These are phyloP conservation scores for Rhodotorula sphaerocarpa DNA, from an alignment of 768 basidiomycete species.

Conservation along the genomic window DNA sequence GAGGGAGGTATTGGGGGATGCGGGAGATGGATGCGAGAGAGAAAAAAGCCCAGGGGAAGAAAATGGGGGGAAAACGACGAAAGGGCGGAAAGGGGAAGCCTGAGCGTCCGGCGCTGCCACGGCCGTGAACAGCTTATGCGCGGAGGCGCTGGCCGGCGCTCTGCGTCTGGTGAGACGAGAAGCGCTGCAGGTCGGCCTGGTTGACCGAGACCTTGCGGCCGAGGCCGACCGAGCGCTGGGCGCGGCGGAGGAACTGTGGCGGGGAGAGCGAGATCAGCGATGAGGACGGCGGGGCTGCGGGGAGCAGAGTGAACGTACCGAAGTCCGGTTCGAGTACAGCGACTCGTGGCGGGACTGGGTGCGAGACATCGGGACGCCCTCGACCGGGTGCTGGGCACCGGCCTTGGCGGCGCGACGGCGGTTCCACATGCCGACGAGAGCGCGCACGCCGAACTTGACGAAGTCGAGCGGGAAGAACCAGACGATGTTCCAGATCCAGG, in stretches of 20 bases:
- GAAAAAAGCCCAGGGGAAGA: no score
- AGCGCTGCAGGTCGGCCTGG: conserved; percentile 62
- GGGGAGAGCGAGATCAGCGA: conserved; percentile 84
- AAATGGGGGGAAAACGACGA: no score
- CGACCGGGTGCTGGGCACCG: conserved; percentile 48
- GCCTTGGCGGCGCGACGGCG: conserved; percentile 44
- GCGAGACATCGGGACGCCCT: conserved; percentile 67
- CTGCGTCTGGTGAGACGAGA: conserved; percentile 76
- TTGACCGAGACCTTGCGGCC: conserved; percentile 48
- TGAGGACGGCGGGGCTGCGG: no score
- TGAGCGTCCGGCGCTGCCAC: no score
- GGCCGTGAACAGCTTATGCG: conserved; percentile 1
- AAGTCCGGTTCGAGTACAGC: conserved; percentile 89
- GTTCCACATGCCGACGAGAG: conserved; percentile 69
- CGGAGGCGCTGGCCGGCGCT: conserved; percentile 62
- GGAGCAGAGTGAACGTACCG: no score
- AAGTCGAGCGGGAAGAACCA: conserved; percentile 94
- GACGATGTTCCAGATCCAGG: conserved; percentile 82
- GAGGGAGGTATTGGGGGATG: no score
- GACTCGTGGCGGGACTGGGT: conserved; percentile 84
- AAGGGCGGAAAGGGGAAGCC: no score
- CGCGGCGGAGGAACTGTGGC: conserved; percentile 87
- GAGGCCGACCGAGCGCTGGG: conserved; percentile 80
- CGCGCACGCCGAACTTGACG: conserved; percentile 73
- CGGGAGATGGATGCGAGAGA: no score